A percentile compares a stretch with the other conserved stretches of the same genome.
These are phyloP conservation scores for Penicillium crystallinum DNA, from an alignment of 495 filamentous ascomycete species.

Conservation along the genomic window DNA sequence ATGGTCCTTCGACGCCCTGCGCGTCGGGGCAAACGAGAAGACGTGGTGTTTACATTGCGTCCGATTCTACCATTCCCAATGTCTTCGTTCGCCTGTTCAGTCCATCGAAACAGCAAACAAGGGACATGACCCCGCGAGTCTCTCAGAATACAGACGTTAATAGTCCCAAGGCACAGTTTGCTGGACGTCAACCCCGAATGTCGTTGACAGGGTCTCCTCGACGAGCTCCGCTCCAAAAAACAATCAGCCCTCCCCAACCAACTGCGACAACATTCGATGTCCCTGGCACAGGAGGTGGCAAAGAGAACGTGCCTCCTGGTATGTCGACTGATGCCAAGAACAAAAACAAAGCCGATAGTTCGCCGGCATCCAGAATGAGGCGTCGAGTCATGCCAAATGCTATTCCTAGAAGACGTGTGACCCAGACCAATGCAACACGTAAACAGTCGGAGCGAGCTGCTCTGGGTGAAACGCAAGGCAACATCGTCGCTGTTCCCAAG, in stretches of 20 bases:
- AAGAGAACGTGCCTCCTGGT: constrained; percentile 46
- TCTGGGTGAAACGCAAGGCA: constrained; percentile 10
- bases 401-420: neutral
- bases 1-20: constrained; percentile 25
- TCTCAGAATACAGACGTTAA: constrained; percentile 20
- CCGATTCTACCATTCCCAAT: constrained; percentile 35
- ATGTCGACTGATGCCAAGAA: constrained; percentile 10
- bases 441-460: constrained; percentile 3
- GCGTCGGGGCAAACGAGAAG: constrained; percentile 24
- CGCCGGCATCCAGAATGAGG: neutral
- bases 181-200: constrained; percentile 27
- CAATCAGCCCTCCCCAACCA: constrained; percentile 29
- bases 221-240: constrained; percentile 35
- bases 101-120: constrained; percentile 22
- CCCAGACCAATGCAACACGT: neutral
- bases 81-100: constrained; percentile 42
- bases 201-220: constrained; percentile 24
- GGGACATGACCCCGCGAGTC: neutral
- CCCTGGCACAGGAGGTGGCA: constrained; percentile 40
- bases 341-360: constrained; percentile 4
- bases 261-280: constrained; percentile 25
- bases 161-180: constrained; percentile 22
- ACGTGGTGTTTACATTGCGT: constrained; percentile 38
- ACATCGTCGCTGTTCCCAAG: neutral
- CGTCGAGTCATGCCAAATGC: neutral